phyloP scores from a whole-genome alignment of 2,329 filamentous ascomycete species.

The Exutisphaerella laricina region DNA sequence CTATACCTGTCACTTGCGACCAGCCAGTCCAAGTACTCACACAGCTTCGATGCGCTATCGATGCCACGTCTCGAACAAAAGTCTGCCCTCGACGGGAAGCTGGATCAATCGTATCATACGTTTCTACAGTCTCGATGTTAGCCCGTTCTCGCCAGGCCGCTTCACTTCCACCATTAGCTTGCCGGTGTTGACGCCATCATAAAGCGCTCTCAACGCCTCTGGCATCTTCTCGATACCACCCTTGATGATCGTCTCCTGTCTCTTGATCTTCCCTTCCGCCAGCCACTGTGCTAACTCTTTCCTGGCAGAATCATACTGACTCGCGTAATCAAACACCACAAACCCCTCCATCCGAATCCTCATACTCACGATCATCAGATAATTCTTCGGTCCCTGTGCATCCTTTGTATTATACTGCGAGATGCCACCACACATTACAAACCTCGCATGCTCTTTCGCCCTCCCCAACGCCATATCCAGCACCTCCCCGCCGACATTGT shows the following conservation, averaged over 20 bases:
- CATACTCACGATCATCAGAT: constrained; percentile 50
- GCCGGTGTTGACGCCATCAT: constrained; percentile 44
- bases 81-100: too few relatives aligned
- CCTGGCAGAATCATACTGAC: constrained; percentile 53
- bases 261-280: constrained; percentile 52
- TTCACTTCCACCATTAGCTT: constrained; percentile 33
- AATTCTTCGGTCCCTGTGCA: constrained; percentile 50
- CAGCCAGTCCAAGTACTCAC: too few relatives aligned
- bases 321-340: constrained; percentile 63
- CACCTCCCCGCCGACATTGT: constrained; percentile 67
- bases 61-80: too few relatives aligned
- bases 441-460: constrained; percentile 56
- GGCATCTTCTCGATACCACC: constrained; percentile 46
- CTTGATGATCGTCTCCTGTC: constrained; percentile 42
- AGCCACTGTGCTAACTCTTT: constrained; percentile 52
- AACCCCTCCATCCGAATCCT: constrained; percentile 63
- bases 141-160: constrained; percentile 4
- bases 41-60: too few relatives aligned
- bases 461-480: constrained; percentile 59
- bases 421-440: constrained; percentile 66
- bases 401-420: constrained; percentile 58
- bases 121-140: too few relatives aligned
- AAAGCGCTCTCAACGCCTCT: constrained; percentile 44
- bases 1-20: too few relatives aligned
- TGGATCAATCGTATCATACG: too few relatives aligned